These are phyloP conservation scores for Paramecium biaurelia DNA, from an alignment of 73 alveolate species.

Conservation along the genomic window DNA sequence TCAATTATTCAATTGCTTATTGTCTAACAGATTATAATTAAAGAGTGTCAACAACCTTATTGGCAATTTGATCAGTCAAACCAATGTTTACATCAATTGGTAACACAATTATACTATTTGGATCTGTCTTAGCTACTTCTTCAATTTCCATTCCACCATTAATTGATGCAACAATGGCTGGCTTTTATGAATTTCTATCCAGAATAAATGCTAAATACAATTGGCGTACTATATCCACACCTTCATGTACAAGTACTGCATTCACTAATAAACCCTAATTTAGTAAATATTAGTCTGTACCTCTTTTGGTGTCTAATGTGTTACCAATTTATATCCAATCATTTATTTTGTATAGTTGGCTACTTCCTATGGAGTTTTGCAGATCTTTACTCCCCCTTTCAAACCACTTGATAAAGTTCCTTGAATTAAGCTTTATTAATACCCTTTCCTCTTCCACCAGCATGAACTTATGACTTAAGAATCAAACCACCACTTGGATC, in stretches of 20 bases:
- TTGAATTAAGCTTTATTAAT: neutral
- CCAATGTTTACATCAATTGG: constrained; percentile 72
- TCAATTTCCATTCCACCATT: constrained; percentile 91
- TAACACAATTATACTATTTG: constrained; percentile 72
- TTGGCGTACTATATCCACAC: constrained; percentile 75
- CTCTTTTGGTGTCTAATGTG: constrained; percentile 76
- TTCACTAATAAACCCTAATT: constrained; percentile 74
- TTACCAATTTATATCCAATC: constrained; percentile 84
- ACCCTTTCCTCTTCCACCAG: constrained; percentile 87
- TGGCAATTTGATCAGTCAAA: constrained; percentile 70
- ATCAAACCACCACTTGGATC: constrained; percentile 68
- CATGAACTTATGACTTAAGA: constrained; percentile 74
- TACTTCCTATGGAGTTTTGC: constrained; percentile 79
- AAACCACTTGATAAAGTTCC: constrained; percentile 74
- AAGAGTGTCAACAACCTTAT: constrained; percentile 63
- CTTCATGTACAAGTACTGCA: constrained; percentile 80
- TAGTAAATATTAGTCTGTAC: neutral
- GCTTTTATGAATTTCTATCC: constrained; percentile 79
- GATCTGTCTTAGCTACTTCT: constrained; percentile 83
- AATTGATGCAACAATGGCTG: constrained; percentile 71
- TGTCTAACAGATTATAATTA: constrained; percentile 52
- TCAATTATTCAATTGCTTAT: constrained; percentile 66
- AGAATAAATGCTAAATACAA: constrained; percentile 77
- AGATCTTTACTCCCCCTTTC: constrained; percentile 85
- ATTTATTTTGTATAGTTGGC: constrained; percentile 71